Base-by-base conservation (phyloP, 2,329 filamentous ascomycete genomes). In the Colletotrichum tropicale region DNA sequence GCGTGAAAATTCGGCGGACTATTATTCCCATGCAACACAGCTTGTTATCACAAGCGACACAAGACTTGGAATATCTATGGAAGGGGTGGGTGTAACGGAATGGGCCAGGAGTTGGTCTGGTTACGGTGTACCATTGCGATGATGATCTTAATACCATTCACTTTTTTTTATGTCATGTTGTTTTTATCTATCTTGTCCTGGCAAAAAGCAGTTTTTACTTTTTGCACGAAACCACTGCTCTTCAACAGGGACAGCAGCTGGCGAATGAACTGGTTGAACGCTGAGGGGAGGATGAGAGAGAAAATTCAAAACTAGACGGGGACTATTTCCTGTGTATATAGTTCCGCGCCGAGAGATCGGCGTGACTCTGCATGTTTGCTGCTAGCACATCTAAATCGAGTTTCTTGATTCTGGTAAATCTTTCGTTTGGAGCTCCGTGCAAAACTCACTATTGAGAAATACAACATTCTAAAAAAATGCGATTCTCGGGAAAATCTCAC, bases 111-210 rank as follows among this genome's bases (percentile, higher is more conserved):
- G 71, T 67, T 71, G 52, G 61, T 52, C 48, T 72, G 69, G 24
- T 60, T 60, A 71, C 75, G 62, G 68, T 71, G 71, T 74, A 67
- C 60, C n/a, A 30, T 73, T 36, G 60, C 34, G 71, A 66, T 55
- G 70, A 74, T 75, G 71, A 76, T 52, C 65, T 71, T 76, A 76
- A 76, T 76, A 76, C 74, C 74, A 75, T 76, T 70, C 52, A 64
- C 48, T 61, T 64, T 75, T 78, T 67, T 69, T n/a, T n/a, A 67
- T 61, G 21, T 48, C 15, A 26, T 62, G 13, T 58, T 58, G 43
- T 56, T 64, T 78, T 69, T 66, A 48, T n/a, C 30, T 5, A n/a
- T 62, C 9, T 58, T 58, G 24, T 34, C 32, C 18, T 66, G 16
- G n/a, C n/a, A 48, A 48, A 48, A 48, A 18, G 38, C 38, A 34